Percentiles rank a stretch among this genome's conserved stretches.
These are phyloP conservation scores for Epichloe typhina DNA, from an alignment of 2,329 filamentous ascomycete species.

Conservation along the genomic window DNA sequence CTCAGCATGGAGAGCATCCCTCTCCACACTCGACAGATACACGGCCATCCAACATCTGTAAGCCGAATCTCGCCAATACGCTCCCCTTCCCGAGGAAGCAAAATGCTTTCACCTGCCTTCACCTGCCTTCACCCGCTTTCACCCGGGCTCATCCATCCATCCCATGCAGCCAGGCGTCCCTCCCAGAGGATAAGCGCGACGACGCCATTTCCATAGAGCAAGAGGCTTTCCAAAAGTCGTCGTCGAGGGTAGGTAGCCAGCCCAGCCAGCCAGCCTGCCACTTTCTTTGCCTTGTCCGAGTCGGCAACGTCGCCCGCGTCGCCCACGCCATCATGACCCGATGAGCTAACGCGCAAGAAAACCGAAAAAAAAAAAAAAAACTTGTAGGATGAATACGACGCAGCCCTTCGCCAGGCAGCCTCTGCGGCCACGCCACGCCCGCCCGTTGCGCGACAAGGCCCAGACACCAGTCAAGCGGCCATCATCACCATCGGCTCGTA, in stretches of 20 bases:
- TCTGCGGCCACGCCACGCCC: not conserved
- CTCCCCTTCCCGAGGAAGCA: not conserved
- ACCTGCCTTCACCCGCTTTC: too few relatives aligned
- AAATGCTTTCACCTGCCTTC: not conserved
- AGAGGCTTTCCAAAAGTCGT: slow-evolving; percentile 44
- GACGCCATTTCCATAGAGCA: slow-evolving; percentile 54
- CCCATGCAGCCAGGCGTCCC: slow-evolving; percentile 16
- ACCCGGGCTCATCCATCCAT: not conserved
- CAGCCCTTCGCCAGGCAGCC: slow-evolving; percentile 14
- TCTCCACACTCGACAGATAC: slow-evolving; percentile 49
- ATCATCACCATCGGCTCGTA: slow-evolving; percentile 41
- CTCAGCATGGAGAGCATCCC: slow-evolving; percentile 28
- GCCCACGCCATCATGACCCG: too few relatives aligned
- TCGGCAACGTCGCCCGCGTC: not conserved
- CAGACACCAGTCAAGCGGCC: slow-evolving; percentile 12
- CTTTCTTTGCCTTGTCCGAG: not conserved
- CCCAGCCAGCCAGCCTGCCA: not conserved
- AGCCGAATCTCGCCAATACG: slow-evolving; percentile 1
- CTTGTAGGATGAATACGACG: slow-evolving; percentile 44
- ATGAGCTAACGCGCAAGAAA: not conserved
- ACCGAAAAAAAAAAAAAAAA: not conserved
- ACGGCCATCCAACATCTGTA: slow-evolving; percentile 43
- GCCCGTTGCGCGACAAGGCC: too few relatives aligned
- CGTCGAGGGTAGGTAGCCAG: slow-evolving; percentile 33
- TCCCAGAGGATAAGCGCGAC: slow-evolving; percentile 17